Evolutionary conservation across 2,329 filamentous ascomycete species (phyloP).

Genomic region (Sclerotinia borealis): DNA sequence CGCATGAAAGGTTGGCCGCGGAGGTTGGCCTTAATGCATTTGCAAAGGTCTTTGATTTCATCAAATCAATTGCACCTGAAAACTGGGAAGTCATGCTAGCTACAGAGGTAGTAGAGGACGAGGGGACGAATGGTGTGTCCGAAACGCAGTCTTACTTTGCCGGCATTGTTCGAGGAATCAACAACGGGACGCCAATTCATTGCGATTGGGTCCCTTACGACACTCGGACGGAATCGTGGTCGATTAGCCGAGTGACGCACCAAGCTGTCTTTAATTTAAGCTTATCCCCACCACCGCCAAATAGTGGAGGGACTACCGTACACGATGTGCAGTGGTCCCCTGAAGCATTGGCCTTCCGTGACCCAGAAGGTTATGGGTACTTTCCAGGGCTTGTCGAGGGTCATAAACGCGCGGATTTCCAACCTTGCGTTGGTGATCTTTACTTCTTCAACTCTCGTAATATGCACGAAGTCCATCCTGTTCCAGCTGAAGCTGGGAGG

Average conservation of each 20-base stretch:
- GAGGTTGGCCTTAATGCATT: not conserved
- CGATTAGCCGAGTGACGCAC: conserved; percentile 7
- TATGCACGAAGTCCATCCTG: conserved; percentile 4
- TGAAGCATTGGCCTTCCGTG: not conserved
- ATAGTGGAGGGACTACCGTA: conserved; percentile 1
- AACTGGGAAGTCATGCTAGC: conserved; percentile 8
- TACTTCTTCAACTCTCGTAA: conserved; percentile 8
- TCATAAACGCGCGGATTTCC: not conserved
- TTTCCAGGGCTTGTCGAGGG: not conserved
- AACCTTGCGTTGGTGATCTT: not conserved
- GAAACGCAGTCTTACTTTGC: not conserved
- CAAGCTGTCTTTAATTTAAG: conserved; percentile 5
- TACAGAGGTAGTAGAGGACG: not conserved
- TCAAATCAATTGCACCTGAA: not conserved
- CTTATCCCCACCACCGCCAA: not conserved
- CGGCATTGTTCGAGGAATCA: conserved; percentile 39
- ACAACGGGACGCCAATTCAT: conserved; percentile 33
- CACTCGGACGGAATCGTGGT: conserved; percentile 15
- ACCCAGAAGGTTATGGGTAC: conserved; percentile 6
- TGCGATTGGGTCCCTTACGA: conserved; percentile 18
- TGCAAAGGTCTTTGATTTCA: conserved; percentile 1
- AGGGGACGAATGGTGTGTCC: not conserved
- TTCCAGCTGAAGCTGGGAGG: not conserved
- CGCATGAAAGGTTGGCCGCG: not conserved
- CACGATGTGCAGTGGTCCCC: conserved; percentile 2